These are phyloP conservation scores for Fraxinus anomala DNA, from an alignment of 257 asterid genomes.

Conservation along the genomic window DNA sequence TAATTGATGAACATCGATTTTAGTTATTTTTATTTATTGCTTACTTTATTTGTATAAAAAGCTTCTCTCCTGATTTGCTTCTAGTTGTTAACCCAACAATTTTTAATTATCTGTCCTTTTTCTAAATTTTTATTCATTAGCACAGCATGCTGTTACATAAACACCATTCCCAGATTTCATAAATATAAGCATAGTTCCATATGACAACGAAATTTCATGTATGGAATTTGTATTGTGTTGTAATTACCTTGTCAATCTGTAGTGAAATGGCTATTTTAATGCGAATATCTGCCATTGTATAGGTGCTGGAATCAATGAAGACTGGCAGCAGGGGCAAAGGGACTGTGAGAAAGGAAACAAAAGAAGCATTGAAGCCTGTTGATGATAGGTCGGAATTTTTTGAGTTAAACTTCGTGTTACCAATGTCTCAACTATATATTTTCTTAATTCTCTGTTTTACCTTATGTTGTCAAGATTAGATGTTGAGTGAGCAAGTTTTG, in stretches of 20 bases:
- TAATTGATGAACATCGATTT: not conserved
- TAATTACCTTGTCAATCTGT: slow-evolving; percentile 29
- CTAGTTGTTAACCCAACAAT: no score
- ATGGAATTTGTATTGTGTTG: no score
- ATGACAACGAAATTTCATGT: not conserved
- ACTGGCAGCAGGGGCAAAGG: slow-evolving; percentile 65
- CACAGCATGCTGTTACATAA: not conserved
- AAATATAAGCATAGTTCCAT: not conserved
- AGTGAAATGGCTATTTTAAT: not conserved
- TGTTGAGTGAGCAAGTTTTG: not conserved
- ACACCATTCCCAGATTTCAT: not conserved
- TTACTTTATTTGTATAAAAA: no score
- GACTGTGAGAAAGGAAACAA: slow-evolving; percentile 62
- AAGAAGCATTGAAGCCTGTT: slow-evolving; percentile 71
- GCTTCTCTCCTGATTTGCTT: no score
- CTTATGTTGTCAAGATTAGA: not conserved
- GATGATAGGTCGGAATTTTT: slow-evolving; percentile 58
- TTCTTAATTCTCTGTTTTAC: not conserved
- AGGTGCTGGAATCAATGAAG: slow-evolving; percentile 47
- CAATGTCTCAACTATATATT: slow-evolving; percentile 7
- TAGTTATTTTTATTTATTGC: not conserved
- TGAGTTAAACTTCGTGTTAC: not conserved
- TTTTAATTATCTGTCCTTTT: not conserved
- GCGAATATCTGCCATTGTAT: not conserved
- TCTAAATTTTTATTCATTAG: not conserved